A percentile compares a stretch with the other conserved stretches of the same genome.
phyloP scores from a whole-genome alignment of 106 monocot genomes.

The Dendrobium huoshanense region DNA sequence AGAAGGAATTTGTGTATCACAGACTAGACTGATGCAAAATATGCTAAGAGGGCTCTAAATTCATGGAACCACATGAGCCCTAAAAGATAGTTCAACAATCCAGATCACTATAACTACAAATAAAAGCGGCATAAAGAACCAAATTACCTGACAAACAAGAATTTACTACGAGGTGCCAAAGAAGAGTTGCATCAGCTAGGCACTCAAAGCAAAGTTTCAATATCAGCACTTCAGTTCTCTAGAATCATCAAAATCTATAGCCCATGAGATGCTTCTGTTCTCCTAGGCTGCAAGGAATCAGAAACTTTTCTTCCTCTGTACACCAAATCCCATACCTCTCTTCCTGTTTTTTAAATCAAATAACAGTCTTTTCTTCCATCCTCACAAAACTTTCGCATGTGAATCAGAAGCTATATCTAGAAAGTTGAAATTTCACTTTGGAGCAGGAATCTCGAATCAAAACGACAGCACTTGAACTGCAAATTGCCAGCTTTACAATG shows the following conservation, averaged over 20 bases:
- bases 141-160: background rate
- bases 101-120: background rate
- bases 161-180: background rate
- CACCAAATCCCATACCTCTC: background rate
- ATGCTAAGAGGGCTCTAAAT: background rate
- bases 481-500: background rate
- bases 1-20: background rate
- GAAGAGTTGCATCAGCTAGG: background rate
- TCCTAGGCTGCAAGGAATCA: background rate
- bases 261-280: slow-evolving; percentile 2
- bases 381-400: background rate
- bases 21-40: background rate
- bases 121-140: background rate
- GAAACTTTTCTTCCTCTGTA: background rate
- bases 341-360: background rate
- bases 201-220: background rate
- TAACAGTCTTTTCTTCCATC: slow-evolving; percentile 1
- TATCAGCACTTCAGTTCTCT: background rate
- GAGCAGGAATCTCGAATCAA: background rate
- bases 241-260: background rate
- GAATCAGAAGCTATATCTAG: background rate
- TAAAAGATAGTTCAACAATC: background rate
- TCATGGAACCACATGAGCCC: too few species aligned
- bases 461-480: background rate
- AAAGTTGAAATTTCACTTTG: background rate